Percentiles rank a stretch among this genome's conserved stretches.
These are phyloP conservation scores for Dissophora ornata DNA, from an alignment of 192 early-diverging fungal species.

Conservation along the genomic window DNA sequence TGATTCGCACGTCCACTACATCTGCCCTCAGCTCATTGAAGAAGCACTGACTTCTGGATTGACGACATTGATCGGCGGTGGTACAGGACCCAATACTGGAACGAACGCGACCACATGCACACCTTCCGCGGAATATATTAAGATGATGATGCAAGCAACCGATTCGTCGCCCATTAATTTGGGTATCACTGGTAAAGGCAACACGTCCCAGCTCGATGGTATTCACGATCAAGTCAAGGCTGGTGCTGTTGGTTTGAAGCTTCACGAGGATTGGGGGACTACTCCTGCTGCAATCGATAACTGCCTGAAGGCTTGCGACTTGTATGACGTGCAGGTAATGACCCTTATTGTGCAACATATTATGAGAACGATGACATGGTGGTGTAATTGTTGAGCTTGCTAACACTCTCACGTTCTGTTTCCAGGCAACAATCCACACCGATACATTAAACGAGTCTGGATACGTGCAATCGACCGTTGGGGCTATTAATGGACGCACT, in stretches of 20 bases:
- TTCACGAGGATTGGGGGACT: conserved; percentile 98
- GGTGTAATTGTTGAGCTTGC: no score
- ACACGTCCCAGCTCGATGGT: conserved; percentile 72
- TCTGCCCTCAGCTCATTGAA: conserved; percentile 89
- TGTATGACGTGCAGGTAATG: conserved; percentile 82
- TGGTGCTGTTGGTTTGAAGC: conserved; percentile 89
- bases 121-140: conserved; percentile 82
- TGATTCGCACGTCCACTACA: conserved; percentile 96
- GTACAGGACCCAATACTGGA: conserved; percentile 96
- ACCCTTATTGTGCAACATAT: not conserved
- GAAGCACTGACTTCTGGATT: conserved; percentile 86
- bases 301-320: conserved; percentile 87
- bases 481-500: conserved; percentile 89
- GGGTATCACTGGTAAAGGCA: conserved; percentile 97
- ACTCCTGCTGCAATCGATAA: conserved; percentile 94
- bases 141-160: conserved; percentile 90
- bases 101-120: conserved; percentile 98
- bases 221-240: conserved; percentile 87
- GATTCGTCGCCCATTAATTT: conserved; percentile 93
- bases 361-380: no score
- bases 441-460: conserved; percentile 98
- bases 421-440: conserved; percentile 90
- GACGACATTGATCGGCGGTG: conserved; percentile 90
- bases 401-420: conserved; percentile 12
- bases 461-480: conserved; percentile 92